Evolutionary conservation across 176 grass and related monocot species (phyloP).

Genomic region (Hyparrhenia diplandra): DNA sequence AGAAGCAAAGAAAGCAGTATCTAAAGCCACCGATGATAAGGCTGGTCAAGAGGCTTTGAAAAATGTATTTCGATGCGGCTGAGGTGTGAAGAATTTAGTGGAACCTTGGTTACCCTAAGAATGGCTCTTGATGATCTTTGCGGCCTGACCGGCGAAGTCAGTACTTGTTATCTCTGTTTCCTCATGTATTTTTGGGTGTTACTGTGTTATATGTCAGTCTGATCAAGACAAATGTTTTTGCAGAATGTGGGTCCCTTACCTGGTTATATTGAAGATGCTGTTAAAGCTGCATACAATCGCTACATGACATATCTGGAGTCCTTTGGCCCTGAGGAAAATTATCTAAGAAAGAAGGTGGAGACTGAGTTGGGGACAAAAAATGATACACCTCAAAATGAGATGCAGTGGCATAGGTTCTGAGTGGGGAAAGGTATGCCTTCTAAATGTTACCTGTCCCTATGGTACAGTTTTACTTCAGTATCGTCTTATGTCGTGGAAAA

Average conservation of each 20-base stretch:
- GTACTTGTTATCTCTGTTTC: slow-evolving; percentile 25
- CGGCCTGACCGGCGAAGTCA: slow-evolving; percentile 74
- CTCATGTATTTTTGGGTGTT: neutral
- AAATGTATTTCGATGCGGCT: slow-evolving; percentile 75
- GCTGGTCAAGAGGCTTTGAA: slow-evolving; percentile 63
- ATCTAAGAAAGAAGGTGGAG: slow-evolving; percentile 87
- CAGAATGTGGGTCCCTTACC: slow-evolving; percentile 83
- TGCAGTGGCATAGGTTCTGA: slow-evolving; percentile 89
- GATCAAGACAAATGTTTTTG: slow-evolving; percentile 23
- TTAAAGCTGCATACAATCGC: slow-evolving; percentile 72
- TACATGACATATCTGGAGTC: slow-evolving; percentile 86
- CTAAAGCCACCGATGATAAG: slow-evolving; percentile 67
- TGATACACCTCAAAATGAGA: slow-evolving; percentile 99
- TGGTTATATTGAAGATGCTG: slow-evolving; percentile 81
- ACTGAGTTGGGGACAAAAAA: slow-evolving; percentile 90
- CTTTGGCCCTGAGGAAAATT: slow-evolving; percentile 66
- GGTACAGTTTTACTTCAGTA: neutral
- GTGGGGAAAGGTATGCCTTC: slow-evolving; percentile 69
- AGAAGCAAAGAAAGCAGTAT: slow-evolving; percentile 66
- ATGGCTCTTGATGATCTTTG: slow-evolving; percentile 91
- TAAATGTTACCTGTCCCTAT: neutral
- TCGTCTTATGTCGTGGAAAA: neutral
- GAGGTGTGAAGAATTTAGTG: slow-evolving; percentile 82
- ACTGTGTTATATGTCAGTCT: slow-evolving; percentile 28
- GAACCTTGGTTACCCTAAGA: slow-evolving; percentile 69